phyloP scores from a whole-genome alignment of 2,329 filamentous ascomycete genomes.

The Paecilomyces fulvus region DNA sequence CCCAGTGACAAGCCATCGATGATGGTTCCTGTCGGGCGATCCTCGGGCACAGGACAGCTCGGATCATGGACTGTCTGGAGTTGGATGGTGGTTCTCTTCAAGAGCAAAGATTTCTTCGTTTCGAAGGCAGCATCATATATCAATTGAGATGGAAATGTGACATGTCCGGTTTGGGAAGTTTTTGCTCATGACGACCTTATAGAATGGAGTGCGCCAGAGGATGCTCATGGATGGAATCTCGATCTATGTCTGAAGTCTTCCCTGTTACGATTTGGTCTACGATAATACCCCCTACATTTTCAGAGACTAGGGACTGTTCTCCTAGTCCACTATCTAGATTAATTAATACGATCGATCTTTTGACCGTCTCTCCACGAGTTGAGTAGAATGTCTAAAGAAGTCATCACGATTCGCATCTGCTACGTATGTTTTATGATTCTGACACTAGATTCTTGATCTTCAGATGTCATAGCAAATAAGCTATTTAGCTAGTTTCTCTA shows the following conservation, averaged over 20 bases:
- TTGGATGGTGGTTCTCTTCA: constrained; percentile 8
- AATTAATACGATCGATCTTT: background rate
- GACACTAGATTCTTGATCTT: background rate
- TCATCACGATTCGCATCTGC: too few species aligned
- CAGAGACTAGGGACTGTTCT: background rate
- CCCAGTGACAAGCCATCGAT: background rate
- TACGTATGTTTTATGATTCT: too few species aligned
- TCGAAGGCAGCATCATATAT: background rate
- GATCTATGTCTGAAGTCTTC: background rate
- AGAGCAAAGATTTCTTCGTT: constrained; percentile 13
- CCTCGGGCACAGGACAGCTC: constrained; percentile 8
- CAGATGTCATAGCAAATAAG: background rate
- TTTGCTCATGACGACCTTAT: background rate
- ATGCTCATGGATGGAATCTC: background rate
- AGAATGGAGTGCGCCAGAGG: background rate
- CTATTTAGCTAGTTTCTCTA: background rate
- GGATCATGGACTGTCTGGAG: constrained; percentile 6
- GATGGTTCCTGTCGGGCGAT: constrained; percentile 8
- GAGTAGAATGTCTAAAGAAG: too few species aligned
- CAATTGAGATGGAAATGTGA: background rate
- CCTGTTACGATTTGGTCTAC: background rate
- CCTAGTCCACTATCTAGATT: background rate
- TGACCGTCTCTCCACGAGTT: too few species aligned
- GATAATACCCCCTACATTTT: background rate
- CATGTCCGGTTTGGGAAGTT: background rate